phyloP scores from a whole-genome alignment of 2,329 filamentous ascomycete genomes.

The Arthrobotrys iridis region DNA sequence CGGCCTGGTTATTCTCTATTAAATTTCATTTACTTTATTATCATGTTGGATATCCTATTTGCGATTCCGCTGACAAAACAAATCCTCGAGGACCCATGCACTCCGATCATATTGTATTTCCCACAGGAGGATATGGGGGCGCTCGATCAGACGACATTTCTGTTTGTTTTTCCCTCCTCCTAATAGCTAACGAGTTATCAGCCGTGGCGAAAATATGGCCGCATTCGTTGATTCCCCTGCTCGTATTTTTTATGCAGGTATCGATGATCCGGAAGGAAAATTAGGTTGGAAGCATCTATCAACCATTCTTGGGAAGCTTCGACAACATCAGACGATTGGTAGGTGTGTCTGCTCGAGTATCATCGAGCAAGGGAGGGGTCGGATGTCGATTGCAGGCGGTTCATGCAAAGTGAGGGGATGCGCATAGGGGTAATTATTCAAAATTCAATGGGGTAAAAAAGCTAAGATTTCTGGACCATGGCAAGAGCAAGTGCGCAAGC shows the following conservation, averaged over 20 bases:
- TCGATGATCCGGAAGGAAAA: conserved; percentile 21
- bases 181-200: conserved; percentile 5
- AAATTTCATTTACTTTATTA: conserved; percentile 6
- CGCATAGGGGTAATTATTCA: conserved; percentile 21
- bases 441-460: conserved; percentile 34
- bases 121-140: conserved; percentile 32
- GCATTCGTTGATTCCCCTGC: not conserved
- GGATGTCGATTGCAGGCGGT: conserved; percentile 43
- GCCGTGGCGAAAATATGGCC: conserved; percentile 35
- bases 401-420: conserved; percentile 41
- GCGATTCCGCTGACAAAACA: conserved; percentile 47
- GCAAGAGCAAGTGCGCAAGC: conserved; percentile 14
- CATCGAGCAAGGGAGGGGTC: conserved; percentile 46
- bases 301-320: conserved; percentile 34
- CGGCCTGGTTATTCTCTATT: not conserved
- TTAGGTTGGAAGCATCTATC: conserved; percentile 30
- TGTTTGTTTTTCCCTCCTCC: conserved; percentile 1
- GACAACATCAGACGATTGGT: conserved; percentile 55
- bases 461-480: conserved; percentile 33
- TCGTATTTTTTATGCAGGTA: conserved; percentile 42
- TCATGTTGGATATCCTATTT: conserved; percentile 32
- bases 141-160: conserved; percentile 34
- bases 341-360: conserved; percentile 51
- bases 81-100: conserved; percentile 26
- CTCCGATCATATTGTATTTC: conserved; percentile 13